Conservation (phyloP, 495 filamentous ascomycete genomes). For the Penicillium verhagenii region DNA sequence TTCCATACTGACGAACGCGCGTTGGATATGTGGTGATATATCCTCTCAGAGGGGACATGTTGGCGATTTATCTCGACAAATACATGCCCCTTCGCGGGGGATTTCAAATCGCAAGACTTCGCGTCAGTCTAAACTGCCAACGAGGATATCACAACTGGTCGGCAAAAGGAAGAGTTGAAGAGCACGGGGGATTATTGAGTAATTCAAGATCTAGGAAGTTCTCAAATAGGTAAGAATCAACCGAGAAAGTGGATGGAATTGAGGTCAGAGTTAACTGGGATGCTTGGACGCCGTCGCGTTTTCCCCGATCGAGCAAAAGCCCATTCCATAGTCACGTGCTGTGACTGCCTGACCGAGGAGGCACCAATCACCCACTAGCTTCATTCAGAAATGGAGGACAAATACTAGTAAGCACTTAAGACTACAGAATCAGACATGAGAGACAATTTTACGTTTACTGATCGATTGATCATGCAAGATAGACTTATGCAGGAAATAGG, state of each 20-base stretch:
- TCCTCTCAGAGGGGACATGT: conserved; percentile 72
- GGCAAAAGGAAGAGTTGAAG: not conserved
- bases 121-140: conserved; percentile 16
- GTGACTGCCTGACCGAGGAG: not conserved
- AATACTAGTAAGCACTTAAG: too few species aligned
- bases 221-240: not conserved
- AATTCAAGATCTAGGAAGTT: not conserved
- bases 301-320: conserved; percentile 35
- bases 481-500: not conserved
- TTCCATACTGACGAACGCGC: conserved; percentile 85
- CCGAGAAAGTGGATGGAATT: conserved; percentile 4
- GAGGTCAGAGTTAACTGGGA: conserved; percentile 8
- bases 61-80: conserved; percentile 37
- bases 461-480: not conserved
- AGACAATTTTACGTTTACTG: too few species aligned
- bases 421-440: too few species aligned
- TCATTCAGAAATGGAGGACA: too few species aligned
- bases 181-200: not conserved
- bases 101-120: conserved; percentile 13
- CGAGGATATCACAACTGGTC: conserved; percentile 13
- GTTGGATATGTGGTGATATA: conserved; percentile 91
- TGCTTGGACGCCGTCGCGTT: conserved; percentile 41
- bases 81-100: conserved; percentile 42
- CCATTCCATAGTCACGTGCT: conserved; percentile 15
- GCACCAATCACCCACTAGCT: not conserved